Evolutionary conservation across 2,329 filamentous ascomycete species (phyloP).

Genomic region (Neonectria punicea): DNA sequence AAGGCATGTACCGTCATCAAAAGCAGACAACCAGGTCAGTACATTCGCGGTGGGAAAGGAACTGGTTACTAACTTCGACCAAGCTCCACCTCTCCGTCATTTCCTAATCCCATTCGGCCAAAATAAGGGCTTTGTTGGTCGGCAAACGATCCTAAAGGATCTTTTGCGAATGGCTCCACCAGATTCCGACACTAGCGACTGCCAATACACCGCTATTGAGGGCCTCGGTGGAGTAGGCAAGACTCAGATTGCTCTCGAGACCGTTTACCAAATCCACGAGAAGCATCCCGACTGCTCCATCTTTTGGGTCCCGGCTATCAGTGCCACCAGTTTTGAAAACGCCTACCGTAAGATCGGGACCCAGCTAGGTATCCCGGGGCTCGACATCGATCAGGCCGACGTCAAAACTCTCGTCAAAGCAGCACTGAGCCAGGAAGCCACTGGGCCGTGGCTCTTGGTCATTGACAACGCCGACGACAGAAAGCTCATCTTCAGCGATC

Average conservation of each 20-base stretch:
- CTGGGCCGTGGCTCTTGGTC: slow-evolving; percentile 50
- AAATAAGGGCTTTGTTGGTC: slow-evolving; percentile 42
- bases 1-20: not conserved
- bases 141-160: slow-evolving; percentile 9
- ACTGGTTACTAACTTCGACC: no score
- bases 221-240: slow-evolving; percentile 52
- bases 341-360: slow-evolving; percentile 49
- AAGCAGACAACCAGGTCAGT: not conserved
- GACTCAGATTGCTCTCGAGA: slow-evolving; percentile 52
- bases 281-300: slow-evolving; percentile 46
- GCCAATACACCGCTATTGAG: slow-evolving; percentile 26
- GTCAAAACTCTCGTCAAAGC: slow-evolving; percentile 49
- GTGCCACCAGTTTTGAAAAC: slow-evolving; percentile 45
- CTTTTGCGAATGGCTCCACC: slow-evolving; percentile 12
- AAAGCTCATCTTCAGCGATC: slow-evolving; percentile 41
- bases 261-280: slow-evolving; percentile 43
- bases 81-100: not conserved
- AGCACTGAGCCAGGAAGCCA: slow-evolving; percentile 40
- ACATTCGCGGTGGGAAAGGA: no score
- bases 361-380: slow-evolving; percentile 41
- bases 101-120: slow-evolving; percentile 37
- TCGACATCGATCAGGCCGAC: slow-evolving; percentile 48
- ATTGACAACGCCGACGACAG: slow-evolving; percentile 42
- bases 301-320: slow-evolving; percentile 53
- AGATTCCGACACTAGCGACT: not conserved